Percentiles rank a stretch among this genome's conserved stretches.
These are phyloP conservation scores for Spinacia oleracea DNA, from an alignment of 179 eudicot genomes.

Conservation along the genomic window DNA sequence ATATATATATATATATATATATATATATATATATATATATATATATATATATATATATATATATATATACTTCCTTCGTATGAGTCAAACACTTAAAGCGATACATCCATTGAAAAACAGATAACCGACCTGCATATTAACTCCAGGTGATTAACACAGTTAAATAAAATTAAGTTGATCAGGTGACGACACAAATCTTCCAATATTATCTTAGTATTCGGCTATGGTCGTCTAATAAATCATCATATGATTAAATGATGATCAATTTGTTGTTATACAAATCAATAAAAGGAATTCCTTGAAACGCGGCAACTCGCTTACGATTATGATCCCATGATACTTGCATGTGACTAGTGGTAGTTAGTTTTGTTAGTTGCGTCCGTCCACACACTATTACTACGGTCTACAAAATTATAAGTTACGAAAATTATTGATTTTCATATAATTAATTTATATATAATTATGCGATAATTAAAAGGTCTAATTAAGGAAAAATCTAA, in stretches of 20 bases:
- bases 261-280: not conserved
- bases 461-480: not conserved
- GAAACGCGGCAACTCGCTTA: slow-evolving; percentile 36
- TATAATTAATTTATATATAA: too few species aligned
- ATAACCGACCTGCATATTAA: too few species aligned
- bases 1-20: too few species aligned
- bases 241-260: not conserved
- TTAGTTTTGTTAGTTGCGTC: slow-evolving; percentile 28
- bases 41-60: too few species aligned
- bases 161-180: not conserved
- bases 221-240: not conserved
- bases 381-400: not conserved
- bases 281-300: slow-evolving; percentile 18
- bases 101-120: too few species aligned
- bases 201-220: not conserved
- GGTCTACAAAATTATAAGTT: not conserved
- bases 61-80: too few species aligned
- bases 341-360: slow-evolving; percentile 36
- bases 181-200: slow-evolving; percentile 4
- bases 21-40: too few species aligned
- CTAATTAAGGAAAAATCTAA: not conserved
- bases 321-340: slow-evolving; percentile 36
- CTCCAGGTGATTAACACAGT: not conserved
- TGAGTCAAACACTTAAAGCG: too few species aligned
- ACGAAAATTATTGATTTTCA: not conserved